Conservation (phyloP, 1,284 basidiomycete species). For the Omphalotus olearius region DNA sequence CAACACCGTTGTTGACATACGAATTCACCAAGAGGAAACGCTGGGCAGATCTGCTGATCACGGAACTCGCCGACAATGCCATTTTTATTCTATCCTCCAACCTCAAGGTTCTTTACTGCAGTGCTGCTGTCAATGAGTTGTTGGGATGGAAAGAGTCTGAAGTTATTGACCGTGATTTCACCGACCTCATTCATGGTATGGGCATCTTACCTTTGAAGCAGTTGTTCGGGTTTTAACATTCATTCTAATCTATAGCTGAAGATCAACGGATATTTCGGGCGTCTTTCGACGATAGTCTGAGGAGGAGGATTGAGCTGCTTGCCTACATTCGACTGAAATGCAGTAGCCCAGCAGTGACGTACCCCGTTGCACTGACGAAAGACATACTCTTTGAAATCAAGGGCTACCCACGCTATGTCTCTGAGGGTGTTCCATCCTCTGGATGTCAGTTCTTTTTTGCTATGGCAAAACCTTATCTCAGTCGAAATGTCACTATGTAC, state of each 20-base stretch:
- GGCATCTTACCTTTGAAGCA: constrained; percentile 19
- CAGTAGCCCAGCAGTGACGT: constrained; percentile 4
- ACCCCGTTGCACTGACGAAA: constrained; percentile 21
- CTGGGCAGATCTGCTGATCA: constrained; percentile 79
- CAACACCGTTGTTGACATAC: constrained; percentile 32
- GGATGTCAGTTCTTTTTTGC: constrained; percentile 60
- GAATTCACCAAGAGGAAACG: constrained; percentile 84
- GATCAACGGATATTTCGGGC: constrained; percentile 56
- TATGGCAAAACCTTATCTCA: constrained; percentile 74
- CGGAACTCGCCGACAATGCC: constrained; percentile 73
- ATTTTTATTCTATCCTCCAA: constrained; percentile 61
- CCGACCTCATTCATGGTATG: constrained; percentile 61
- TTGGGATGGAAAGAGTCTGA: constrained; percentile 75
- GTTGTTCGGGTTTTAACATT: constrained; percentile 5
- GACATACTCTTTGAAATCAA: constrained; percentile 72
- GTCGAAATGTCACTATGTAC: constrained; percentile 67
- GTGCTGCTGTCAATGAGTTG: constrained; percentile 63
- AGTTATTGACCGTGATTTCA: constrained; percentile 61
- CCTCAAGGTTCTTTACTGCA: constrained; percentile 67
- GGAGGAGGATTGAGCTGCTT: constrained; percentile 42
- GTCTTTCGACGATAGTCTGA: constrained; percentile 53
- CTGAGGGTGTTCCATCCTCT: constrained; percentile 27
- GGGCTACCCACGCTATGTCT: constrained; percentile 57
- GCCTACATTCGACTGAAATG: constrained; percentile 63
- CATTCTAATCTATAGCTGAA: constrained; percentile 40